phyloP scores from a whole-genome alignment of 768 basidiomycete genomes.

The Auricularia sp. region DNA sequence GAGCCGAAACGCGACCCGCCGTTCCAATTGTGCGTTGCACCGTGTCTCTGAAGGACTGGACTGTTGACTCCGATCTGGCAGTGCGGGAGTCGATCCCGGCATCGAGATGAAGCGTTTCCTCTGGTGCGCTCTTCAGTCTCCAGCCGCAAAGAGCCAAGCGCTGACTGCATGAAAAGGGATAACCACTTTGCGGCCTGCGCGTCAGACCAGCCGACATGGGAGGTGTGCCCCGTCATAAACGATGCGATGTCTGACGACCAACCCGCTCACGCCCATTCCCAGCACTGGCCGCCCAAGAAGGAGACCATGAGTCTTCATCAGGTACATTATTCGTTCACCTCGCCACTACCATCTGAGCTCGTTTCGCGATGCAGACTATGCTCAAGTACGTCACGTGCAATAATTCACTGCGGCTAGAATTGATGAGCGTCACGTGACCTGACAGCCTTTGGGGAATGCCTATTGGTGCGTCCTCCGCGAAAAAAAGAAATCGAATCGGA shows the following conservation, averaged over 20 bases:
- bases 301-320: not conserved
- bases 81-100: not conserved
- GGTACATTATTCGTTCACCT: not conserved
- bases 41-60: not conserved
- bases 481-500: no score
- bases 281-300: not conserved
- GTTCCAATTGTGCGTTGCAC: not conserved
- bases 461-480: conserved; percentile 24
- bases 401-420: not conserved
- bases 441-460: conserved; percentile 63
- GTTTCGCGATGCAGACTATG: not conserved
- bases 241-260: conserved; percentile 3
- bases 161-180: conserved; percentile 33
- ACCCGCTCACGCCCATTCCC: not conserved
- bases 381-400: not conserved
- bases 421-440: not conserved
- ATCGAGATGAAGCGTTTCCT: not conserved
- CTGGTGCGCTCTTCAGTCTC: not conserved
- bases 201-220: conserved; percentile 57
- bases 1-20: not conserved
- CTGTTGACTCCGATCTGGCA: not conserved
- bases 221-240: conserved; percentile 28
- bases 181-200: conserved; percentile 64
- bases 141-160: not conserved
- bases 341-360: not conserved